Evolutionary conservation across 768 basidiomycete species (phyloP), one percentile per base, ranked within the genome.

Genomic region (Tylopilus balloui): DNA sequence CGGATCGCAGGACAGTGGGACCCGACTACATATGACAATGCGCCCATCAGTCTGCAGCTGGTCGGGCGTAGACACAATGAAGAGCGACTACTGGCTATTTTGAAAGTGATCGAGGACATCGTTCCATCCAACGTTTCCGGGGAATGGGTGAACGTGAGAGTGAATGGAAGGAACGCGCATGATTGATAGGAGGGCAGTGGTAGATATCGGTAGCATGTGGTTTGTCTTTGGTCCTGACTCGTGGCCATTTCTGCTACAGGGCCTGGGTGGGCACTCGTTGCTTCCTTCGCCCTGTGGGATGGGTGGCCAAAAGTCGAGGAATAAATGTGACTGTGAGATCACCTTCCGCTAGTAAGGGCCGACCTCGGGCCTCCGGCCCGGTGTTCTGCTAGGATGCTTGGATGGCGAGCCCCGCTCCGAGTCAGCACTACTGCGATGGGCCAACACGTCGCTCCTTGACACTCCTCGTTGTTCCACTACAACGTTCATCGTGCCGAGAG

Each of bases 21-120:
- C 32, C 69, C 76, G 4, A 45, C 62, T 36, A 70, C 67, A 11
- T 76, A 73, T 51, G 63, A 73, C 36, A 70, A 71, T 56, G 73
- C 73, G 5, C 71, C 79, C 1, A 62, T 79, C 48, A 55, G 69
- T 28, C 59, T 80, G 38, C 78, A 80, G 64, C 64, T 80, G 9
- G 67, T 80, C 17, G 78, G 79, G 17, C 66, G 74, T 48, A 72
- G 76, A 28, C 71, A 72, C 57, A 74, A 76, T 38, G 78, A 79
- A 56, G 78, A 79, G 51, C 71, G 69, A 42, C 55, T 79, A 14
- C 60, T 79, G 46, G 74, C 71, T 17, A 71, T 75, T 53, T 59
- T 77, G 47, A 63, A 68, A 21, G 65, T 65, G 19, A 66, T 78
- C 21, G 77, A 78, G 28, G 23, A 48, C 10, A 39, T 51, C 35